Evolutionary conservation across 495 filamentous ascomycete genomes (phyloP).

Genomic region (Neurospora discreta): DNA sequence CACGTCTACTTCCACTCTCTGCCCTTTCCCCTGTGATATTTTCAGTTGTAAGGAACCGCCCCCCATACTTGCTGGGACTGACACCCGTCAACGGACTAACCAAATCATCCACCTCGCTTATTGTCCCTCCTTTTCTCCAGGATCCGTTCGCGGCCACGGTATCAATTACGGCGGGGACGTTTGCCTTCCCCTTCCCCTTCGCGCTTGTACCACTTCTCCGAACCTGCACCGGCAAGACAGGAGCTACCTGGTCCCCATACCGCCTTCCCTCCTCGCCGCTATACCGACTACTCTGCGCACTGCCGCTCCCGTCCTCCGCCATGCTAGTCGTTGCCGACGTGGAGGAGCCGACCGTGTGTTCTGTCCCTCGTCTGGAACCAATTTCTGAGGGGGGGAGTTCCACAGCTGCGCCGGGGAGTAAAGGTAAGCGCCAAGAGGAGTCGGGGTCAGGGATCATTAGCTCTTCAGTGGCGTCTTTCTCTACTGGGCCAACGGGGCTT

Average conservation of each 20-base stretch:
- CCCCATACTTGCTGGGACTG: neutral
- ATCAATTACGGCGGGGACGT: neutral
- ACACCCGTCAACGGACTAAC: neutral
- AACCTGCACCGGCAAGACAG: neutral
- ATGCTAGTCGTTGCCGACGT: neutral
- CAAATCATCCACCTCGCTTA: neutral
- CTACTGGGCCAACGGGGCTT: neutral
- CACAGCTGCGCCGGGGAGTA: neutral
- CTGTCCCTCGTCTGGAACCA: neutral
- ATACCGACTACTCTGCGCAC: neutral
- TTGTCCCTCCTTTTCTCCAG: neutral
- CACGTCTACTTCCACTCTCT: neutral
- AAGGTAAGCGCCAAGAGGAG: neutral
- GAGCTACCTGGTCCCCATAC: neutral
- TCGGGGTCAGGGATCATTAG: too few species aligned
- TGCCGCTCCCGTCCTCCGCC: neutral
- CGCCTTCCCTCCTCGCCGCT: neutral
- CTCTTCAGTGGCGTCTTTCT: neutral
- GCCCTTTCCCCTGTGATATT: neutral
- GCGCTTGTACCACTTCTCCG: neutral
- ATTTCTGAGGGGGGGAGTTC: neutral
- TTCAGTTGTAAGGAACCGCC: neutral
- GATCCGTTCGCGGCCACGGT: neutral
- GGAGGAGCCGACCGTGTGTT: neutral
- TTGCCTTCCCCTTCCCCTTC: neutral